These are phyloP conservation scores for Leptosphaerulina australis DNA, from an alignment of 2,329 filamentous ascomycete genomes.

Conservation along the genomic window DNA sequence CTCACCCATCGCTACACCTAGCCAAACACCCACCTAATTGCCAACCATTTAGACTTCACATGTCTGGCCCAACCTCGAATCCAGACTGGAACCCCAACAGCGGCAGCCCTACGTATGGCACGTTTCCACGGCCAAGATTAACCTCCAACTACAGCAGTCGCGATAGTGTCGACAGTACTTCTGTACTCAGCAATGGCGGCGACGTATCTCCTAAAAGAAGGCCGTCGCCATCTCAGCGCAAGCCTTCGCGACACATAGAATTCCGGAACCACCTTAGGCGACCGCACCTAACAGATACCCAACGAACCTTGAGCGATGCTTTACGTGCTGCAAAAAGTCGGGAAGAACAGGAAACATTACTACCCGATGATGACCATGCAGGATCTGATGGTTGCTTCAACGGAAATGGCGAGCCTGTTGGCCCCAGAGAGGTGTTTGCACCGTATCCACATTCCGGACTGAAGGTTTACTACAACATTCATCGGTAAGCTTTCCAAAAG, in stretches of 20 bases:
- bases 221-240: constrained; percentile 23
- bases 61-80: constrained; percentile 39
- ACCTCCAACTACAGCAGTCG: constrained; percentile 22
- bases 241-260: constrained; percentile 38
- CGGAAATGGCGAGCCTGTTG: constrained; percentile 43
- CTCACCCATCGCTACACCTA: background rate
- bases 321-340: constrained; percentile 50
- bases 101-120: constrained; percentile 33
- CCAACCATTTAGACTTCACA: constrained; percentile 19
- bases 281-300: constrained; percentile 40
- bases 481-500: constrained; percentile 54
- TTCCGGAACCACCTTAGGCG: constrained; percentile 42
- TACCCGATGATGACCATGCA: constrained; percentile 53
- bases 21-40: background rate
- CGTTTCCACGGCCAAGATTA: constrained; percentile 29
- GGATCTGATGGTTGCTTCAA: constrained; percentile 55
- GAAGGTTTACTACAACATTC: constrained; percentile 79
- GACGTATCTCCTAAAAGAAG: constrained; percentile 32
- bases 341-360: constrained; percentile 57
- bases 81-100: constrained; percentile 31
- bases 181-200: constrained; percentile 25
- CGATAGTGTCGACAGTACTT: constrained; percentile 29
- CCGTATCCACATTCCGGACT: constrained; percentile 66
- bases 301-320: constrained; percentile 47
- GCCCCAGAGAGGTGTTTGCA: constrained; percentile 49